Evolutionary conservation across 108 stramenopile species (phyloP), one percentile per base, ranked within the genome.

Genomic region (Nitzschia inconspicua): DNA sequence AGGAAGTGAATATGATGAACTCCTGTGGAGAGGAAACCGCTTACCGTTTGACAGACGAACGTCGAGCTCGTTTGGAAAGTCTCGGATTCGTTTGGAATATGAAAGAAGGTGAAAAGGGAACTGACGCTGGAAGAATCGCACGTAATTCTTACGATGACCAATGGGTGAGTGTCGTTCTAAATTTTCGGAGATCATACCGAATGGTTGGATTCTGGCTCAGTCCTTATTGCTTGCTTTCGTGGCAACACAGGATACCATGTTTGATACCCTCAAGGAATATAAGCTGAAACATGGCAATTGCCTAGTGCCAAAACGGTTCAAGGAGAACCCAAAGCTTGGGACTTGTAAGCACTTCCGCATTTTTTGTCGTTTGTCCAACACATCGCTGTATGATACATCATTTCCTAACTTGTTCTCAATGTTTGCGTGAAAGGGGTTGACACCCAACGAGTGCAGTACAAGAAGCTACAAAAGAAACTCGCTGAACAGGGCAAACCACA

Each of bases 11-110:
- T 34, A 20, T 37, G 28, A 28, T 49, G 31, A 29, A 20, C 4
- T 19, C 50, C 22, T 39, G 37, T 14, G 66, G 54, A 28, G 65
- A 60, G 16, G 70, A 66, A 42, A 39, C 50, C 9, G 35, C 32
- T 16, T 73, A 44, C 43, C 69, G 79, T 3, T 43, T 83, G 24
- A 83, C 82, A 10, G 75, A 77, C 10, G 78, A 72, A 39, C 60
- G 78, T 6, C 59, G 65, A 14, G 25, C 35, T 39, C 63, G 70
- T 20, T 63, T 83, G 0, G 78, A 71, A 19, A 78, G 66, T 0
- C 29, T 77, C 27, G 82, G 82, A 24, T 83, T 83, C 49, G 65
- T 73, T 25, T 83, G 82, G 82, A 69, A 57, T 13, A 74, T 66
- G 4, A 65, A 73, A 13, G 78, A 79, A 31, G 50, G 30, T 14